A percentile compares a stretch with the other conserved stretches of the same genome.
These are phyloP conservation scores for Inonotus obliquus DNA, from an alignment of 1,284 basidiomycete genomes.

Conservation along the genomic window DNA sequence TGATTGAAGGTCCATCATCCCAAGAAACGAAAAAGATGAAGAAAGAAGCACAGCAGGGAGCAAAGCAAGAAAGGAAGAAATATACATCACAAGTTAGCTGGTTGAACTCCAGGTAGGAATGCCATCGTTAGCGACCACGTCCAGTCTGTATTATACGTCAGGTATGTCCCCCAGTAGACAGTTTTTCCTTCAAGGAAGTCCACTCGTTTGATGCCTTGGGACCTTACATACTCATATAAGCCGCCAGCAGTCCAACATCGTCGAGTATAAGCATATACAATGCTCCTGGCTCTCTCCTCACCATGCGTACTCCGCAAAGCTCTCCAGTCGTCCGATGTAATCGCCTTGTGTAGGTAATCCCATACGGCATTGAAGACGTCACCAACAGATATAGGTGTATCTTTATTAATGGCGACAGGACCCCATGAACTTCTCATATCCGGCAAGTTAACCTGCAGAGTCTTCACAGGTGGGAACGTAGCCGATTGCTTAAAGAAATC, in stretches of 20 bases:
- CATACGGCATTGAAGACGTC: constrained; percentile 13
- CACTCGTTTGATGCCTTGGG: constrained; percentile 15
- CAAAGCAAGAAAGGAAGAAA: neutral
- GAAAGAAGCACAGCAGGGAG: neutral
- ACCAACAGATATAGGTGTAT: neutral
- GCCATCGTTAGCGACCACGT: constrained; percentile 9
- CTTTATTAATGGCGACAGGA: constrained; percentile 1
- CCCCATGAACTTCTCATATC: constrained; percentile 11
- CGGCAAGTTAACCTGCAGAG: constrained; percentile 3
- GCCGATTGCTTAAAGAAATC: constrained; percentile 9
- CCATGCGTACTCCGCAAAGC: neutral
- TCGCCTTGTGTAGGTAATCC: constrained; percentile 13
- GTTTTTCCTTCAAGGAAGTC: constrained; percentile 13
- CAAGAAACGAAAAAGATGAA: neutral
- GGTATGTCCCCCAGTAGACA: constrained; percentile 14
- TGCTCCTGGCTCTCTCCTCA: neutral
- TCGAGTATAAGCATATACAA: constrained; percentile 1
- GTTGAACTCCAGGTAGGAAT: neutral
- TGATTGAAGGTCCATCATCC: neutral
- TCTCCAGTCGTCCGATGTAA: constrained; percentile 5
- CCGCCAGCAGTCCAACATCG: constrained; percentile 5
- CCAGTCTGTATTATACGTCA: constrained; percentile 4
- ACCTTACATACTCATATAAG: constrained; percentile 2
- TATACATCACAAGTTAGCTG: neutral
- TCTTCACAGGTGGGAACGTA: neutral